These are phyloP conservation scores for Kickxella alabastrina DNA, from an alignment of 192 early-diverging fungal species.

Conservation along the genomic window DNA sequence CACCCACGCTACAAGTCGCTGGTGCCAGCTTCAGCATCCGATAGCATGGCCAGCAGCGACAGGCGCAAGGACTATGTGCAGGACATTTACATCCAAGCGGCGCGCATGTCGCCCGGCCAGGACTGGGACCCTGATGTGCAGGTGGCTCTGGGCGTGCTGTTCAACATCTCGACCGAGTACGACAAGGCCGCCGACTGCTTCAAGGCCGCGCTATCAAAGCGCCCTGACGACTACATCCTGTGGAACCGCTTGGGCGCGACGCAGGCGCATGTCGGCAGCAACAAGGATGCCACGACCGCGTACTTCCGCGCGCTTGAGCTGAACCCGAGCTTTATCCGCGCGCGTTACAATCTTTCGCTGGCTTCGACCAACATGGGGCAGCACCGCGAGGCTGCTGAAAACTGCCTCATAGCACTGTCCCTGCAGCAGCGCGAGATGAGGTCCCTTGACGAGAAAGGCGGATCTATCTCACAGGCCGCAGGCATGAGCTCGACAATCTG, in stretches of 20 bases:
- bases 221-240: constrained; percentile 88
- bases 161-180: constrained; percentile 90
- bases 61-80: constrained; percentile 68
- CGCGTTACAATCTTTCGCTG: constrained; percentile 94
- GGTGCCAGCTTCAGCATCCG: constrained; percentile 36
- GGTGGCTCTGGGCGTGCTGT: constrained; percentile 89
- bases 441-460: constrained; percentile 27
- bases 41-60: constrained; percentile 36
- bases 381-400: constrained; percentile 87
- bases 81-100: constrained; percentile 75
- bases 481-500: constrained; percentile 77
- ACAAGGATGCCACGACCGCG: constrained; percentile 78
- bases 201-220: constrained; percentile 76
- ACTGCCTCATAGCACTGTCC: constrained; percentile 82
- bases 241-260: constrained; percentile 99
- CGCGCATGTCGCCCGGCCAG: constrained; percentile 54
- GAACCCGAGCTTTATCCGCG: constrained; percentile 92
- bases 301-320: constrained; percentile 93
- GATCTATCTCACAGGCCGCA: constrained; percentile 17
- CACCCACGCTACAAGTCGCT: constrained; percentile 64
- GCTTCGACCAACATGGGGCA: constrained; percentile 84
- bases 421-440: constrained; percentile 69
- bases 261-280: constrained; percentile 80
- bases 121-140: constrained; percentile 86
- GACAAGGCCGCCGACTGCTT: constrained; percentile 98